Evolutionary conservation across 495 filamentous ascomycete genomes (phyloP), one percentile per base, ranked within the genome.

Genomic region (Collariella sp.): DNA sequence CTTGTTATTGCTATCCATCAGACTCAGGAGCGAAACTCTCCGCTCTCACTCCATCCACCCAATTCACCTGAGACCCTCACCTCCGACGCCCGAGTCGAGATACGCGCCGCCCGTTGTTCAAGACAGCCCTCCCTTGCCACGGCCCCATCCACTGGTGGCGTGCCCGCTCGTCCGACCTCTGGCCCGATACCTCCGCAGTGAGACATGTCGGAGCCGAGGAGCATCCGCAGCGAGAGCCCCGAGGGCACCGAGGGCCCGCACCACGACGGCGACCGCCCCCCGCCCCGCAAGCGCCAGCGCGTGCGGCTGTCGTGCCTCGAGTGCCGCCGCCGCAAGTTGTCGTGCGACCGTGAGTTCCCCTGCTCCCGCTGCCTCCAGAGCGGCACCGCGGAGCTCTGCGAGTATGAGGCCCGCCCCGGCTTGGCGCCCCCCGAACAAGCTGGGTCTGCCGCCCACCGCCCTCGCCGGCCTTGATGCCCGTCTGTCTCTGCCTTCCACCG

Each of bases 351-450:
- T 39, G 75, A 74, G 63, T 65, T 78, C 46, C 75, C 75, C 16
- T 78, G 75, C 60, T 72, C 75, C 47, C 70, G 75, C 23, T 78
- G 75, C 50, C 62, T 78, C 53, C 75, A 76, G 60, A 76, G 73
- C 35, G 75, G 75, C 42, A 76, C 74, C 12, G 60, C 72, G 13
- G 75, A 78, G 9, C 66, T 68, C 35, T 78, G 75, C 62, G 70
- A 68, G 48, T 78, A 76, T 56, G 75, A 78, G 62, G 70, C 73
- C 10, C 64, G 73, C 20, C 72, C 73, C 39, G 75, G 74, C 40
- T 53, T 69, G 35, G 68, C 68, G 3, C 63, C 67, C 16, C n/a
- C 63, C 64, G 33, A 65, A 67, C 67, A 68, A 69, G 62, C 59
- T 68, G 52, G 65, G 70, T 44, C 52, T 70, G 16, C 55, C 68